Base-by-base conservation (phyloP, 163 green algal genomes). In the Smithsoniella earleae region DNA sequence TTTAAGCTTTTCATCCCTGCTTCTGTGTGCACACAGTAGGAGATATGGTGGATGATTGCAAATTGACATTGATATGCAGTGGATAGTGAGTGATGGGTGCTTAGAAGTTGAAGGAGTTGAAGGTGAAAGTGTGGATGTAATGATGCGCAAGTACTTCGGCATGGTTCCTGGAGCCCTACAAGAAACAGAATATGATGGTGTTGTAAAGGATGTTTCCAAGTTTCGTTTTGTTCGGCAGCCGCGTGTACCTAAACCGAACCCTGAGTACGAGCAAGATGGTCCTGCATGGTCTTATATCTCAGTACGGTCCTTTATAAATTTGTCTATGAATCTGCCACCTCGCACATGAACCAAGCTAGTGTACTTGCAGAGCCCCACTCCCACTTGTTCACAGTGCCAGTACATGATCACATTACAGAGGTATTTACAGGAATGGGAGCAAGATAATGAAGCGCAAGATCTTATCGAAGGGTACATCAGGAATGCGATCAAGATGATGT, bases 401-500 rank as follows among this genome's bases (percentile, higher is more conserved):
- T n/a, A n/a, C n/a, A n/a, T n/a, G n/a, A n/a, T n/a, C n/a, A n/a
- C n/a, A n/a, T n/a, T n/a, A n/a, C n/a, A n/a, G n/a, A n/a, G 44
- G 20, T 1, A 54, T 20, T 20, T 45, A 31, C 58, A 69, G 58
- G 58, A 33, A 34, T 69, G 58, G 58, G 30, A 34, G 25, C 22
- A 40, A 18, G 25, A 69, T 38, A 16, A 33, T 8, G 4, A 38
- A 31, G 38, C 20, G 0, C 58, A 69, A 31, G 58, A 30, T 13
- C 27, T n/a, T 1, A 18, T 69, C 6, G 25, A 18, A 13, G 58
- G 5, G 58, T 69, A 18, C 25, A 69, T 69, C 27, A 37, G 25
- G n/a, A 34, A 33, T n/a, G 58, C 58, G 6, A 69, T 69, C 58
- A 69, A 34, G 58, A n/a, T 69, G 5, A 45, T 69, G 25, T 69